Evolutionary conservation across 2,329 filamentous ascomycete species (phyloP), one percentile per base, ranked within the genome.

Genomic region (Ceratocystis papillata): DNA sequence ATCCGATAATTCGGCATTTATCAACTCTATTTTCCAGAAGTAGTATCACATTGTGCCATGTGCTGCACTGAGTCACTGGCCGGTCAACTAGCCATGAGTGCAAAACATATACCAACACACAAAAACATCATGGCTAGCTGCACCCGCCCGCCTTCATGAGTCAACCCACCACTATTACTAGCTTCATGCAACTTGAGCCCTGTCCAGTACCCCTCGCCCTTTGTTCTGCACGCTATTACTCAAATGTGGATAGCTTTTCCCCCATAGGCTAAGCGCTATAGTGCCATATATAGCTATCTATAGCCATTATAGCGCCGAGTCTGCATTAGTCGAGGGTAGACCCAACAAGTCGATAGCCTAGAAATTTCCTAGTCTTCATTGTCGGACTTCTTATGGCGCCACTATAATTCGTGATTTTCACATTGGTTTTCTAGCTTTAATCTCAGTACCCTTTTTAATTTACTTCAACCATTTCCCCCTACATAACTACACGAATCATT

Each of bases 281-380:
- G 20, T 20, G 15, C 6, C 22, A 55, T 33, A 17, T 57, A 57
- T 25, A 30, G 25, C n/a, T 17, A 65, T 65, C 28, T 65, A 50
- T 30, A 50, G 25, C 63, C 53, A 22, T 22, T 60, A 60, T 41
- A 60, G 57, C n/a, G 20, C 28, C n/a, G 12, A 33, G 37, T 8
- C 57, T 60, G 57, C 33, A 60, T 60, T 33, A 17, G 20, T 41
- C 15, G 28, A 60, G 28, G 28, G 17, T 22, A 25, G 55, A 37
- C 55, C 55, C 55, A 59, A 37, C 55, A 59, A 20, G 37, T 41
- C 10, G 37, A 41, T 15, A 15, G 37, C 33, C 33, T 17, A 41
- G 59, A 62, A 62, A 62, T 44, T 59, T 33, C 17, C 15, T 59
- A 59, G 55, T n/a, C 55, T 55, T 59, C 55, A 59, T 33, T 59